Evolutionary conservation across 352 stramenopile species (phyloP).

Genomic region (Elongisporangium prolatum): DNA sequence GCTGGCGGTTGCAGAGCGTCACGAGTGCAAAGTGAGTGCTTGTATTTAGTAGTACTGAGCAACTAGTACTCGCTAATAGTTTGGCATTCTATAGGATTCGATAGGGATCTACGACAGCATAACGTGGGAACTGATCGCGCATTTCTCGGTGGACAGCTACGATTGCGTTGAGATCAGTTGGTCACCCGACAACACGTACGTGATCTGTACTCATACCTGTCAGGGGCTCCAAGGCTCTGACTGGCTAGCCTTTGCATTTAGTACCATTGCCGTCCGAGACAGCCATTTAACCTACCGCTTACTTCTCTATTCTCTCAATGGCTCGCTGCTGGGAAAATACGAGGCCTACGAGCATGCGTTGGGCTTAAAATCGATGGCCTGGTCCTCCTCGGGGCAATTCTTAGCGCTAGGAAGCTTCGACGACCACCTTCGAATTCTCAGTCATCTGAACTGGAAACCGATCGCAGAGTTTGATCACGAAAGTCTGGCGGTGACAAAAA

Average conservation of each 20-base stretch:
- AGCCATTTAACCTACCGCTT: conserved; percentile 72
- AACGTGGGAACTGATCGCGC: conserved; percentile 60
- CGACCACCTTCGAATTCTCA: conserved; percentile 69
- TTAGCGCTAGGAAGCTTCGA: conserved; percentile 77
- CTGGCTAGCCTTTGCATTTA: neutral
- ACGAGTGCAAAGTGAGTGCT: conserved; percentile 63
- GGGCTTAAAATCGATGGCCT: conserved; percentile 66
- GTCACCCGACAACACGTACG: conserved; percentile 67
- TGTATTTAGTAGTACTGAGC: neutral
- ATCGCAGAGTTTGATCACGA: conserved; percentile 75
- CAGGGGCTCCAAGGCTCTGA: neutral
- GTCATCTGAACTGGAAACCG: conserved; percentile 72
- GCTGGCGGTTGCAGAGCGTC: conserved; percentile 62
- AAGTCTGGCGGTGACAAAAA: conserved; percentile 35
- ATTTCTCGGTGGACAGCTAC: conserved; percentile 78
- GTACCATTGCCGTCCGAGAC: conserved; percentile 64
- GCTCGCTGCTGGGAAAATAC: conserved; percentile 58
- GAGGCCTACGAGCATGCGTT: conserved; percentile 82
- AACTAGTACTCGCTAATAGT: neutral
- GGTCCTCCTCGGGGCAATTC: conserved; percentile 75
- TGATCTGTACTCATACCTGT: neutral
- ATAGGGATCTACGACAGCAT: conserved; percentile 74
- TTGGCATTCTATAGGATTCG: conserved; percentile 39
- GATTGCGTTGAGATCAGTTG: conserved; percentile 71
- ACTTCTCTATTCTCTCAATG: conserved; percentile 64